Conservation (phyloP, 2,329 filamentous ascomycete species). For the Fusarium sp. region DNA sequence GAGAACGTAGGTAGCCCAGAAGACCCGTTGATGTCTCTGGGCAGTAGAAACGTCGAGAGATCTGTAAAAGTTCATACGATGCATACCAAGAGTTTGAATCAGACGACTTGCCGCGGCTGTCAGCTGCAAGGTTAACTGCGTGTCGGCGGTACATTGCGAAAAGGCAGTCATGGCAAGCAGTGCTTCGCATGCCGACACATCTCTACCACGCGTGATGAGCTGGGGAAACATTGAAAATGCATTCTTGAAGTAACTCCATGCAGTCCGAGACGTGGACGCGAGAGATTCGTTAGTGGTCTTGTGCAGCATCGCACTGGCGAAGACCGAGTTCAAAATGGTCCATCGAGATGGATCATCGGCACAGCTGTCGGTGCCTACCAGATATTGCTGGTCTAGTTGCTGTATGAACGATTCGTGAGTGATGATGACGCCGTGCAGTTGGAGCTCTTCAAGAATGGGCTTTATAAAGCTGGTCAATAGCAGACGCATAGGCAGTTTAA, state of each 20-base stretch:
- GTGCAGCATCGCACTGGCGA: not conserved
- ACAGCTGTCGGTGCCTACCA: not conserved
- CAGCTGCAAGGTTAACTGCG: not conserved
- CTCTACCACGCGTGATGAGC: not conserved
- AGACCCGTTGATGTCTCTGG: not conserved
- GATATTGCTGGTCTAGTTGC: not conserved
- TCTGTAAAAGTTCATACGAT: not conserved
- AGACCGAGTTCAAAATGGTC: not conserved
- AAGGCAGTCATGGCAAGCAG: not conserved
- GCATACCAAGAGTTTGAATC: not conserved
- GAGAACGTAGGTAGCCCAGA: not conserved
- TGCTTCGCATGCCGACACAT: not conserved
- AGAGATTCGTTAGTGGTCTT: not conserved
- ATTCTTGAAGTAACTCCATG: not conserved
- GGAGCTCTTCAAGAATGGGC: not conserved
- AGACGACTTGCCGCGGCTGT: not conserved
- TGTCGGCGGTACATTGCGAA: not conserved
- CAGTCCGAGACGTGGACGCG: not conserved
- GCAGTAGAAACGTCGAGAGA: not conserved
- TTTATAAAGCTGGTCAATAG: not conserved
- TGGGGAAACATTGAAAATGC: not conserved
- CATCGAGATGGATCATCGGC: not conserved
- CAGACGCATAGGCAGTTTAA: not conserved
- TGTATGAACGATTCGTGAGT: not conserved
- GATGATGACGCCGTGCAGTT: not conserved